These are phyloP conservation scores for Hemileia vastatrix DNA, from an alignment of 1,284 basidiomycete genomes.

Conservation along the genomic window DNA sequence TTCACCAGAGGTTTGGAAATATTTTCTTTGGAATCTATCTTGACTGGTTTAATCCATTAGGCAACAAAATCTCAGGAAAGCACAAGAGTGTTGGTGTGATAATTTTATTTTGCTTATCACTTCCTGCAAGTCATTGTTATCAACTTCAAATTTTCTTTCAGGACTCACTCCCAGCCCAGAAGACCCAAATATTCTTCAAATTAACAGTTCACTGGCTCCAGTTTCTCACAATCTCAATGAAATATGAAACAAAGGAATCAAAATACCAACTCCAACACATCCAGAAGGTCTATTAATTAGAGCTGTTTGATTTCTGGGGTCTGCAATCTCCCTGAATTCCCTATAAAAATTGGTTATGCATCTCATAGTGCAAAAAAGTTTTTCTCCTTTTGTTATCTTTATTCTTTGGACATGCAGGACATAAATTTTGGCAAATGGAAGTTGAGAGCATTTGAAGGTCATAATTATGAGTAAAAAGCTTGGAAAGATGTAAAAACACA, in stretches of 20 bases:
- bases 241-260: not conserved
- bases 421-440: not conserved
- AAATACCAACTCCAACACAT: not conserved
- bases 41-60: conserved; percentile 5
- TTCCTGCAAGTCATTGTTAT: not conserved
- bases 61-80: conserved; percentile 3
- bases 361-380: not conserved
- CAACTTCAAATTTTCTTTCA: not conserved
- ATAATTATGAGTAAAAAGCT: not conserved
- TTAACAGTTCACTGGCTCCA: not conserved
- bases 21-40: conserved; percentile 5
- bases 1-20: not conserved
- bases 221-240: not conserved
- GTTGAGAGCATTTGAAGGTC: not conserved
- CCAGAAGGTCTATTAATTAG: not conserved
- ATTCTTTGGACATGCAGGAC: not conserved
- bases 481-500: conserved; percentile 1
- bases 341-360: conserved; percentile 6
- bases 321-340: conserved; percentile 3
- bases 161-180: not conserved
- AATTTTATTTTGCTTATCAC: not conserved
- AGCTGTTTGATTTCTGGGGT: conserved; percentile 2
- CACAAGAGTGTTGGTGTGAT: not conserved
- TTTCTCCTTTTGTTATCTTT: conserved; percentile 12
- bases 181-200: conserved; percentile 3